phyloP scores from a whole-genome alignment of 768 basidiomycete species.

The Tylopilus sp. region DNA sequence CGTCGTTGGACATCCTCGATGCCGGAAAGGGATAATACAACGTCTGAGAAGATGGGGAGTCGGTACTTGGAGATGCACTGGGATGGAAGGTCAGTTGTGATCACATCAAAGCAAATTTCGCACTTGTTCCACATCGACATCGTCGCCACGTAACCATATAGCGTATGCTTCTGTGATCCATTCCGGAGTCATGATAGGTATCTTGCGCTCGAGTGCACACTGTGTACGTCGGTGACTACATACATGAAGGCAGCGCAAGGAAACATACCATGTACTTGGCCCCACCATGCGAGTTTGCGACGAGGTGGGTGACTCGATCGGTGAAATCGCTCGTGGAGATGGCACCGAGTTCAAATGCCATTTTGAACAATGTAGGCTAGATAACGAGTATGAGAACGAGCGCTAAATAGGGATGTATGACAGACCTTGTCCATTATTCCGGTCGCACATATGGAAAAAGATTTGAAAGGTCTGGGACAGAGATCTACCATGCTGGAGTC shows the following conservation, averaged over 20 bases:
- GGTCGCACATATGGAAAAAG: conserved; percentile 68
- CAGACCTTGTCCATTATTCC: conserved; percentile 77
- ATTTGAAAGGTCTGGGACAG: conserved; percentile 66
- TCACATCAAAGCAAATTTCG: conserved; percentile 8
- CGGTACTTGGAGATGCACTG: conserved; percentile 61
- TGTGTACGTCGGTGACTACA: conserved; percentile 27
- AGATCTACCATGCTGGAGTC: conserved; percentile 43
- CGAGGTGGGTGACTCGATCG: conserved; percentile 81
- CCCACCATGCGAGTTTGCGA: conserved; percentile 77
- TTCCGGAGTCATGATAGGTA: conserved; percentile 73
- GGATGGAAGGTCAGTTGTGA: not conserved
- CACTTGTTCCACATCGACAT: conserved; percentile 66
- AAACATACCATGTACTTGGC: conserved; percentile 73
- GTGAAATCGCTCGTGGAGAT: conserved; percentile 68
- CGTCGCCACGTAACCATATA: conserved; percentile 77
- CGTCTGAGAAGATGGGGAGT: conserved; percentile 68
- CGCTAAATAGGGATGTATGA: conserved; percentile 4
- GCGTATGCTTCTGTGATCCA: conserved; percentile 76
- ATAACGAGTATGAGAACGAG: not conserved
- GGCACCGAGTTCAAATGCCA: conserved; percentile 82
- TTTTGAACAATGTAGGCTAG: conserved; percentile 68
- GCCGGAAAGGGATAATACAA: conserved; percentile 74
- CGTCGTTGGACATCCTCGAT: conserved; percentile 60
- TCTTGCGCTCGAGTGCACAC: conserved; percentile 79
- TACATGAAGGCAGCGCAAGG: not conserved